Evolutionary conservation across 2,329 filamentous ascomycete genomes (phyloP).

Genomic region (Parastagonospora avenae): DNA sequence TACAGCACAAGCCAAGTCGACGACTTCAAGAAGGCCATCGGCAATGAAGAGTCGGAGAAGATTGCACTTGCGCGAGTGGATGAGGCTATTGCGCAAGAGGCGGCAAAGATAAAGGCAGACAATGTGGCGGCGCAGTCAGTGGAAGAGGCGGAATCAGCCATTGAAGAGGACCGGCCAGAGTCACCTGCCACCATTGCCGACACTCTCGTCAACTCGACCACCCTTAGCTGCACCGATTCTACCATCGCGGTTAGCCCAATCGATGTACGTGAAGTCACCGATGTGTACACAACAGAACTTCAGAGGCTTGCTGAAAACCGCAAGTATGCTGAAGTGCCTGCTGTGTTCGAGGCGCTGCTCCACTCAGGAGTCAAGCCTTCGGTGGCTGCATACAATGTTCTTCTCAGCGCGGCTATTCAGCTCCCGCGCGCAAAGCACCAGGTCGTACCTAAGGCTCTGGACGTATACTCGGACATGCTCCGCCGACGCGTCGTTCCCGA

Average conservation of each 20-base stretch:
- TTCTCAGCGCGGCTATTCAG: constrained; percentile 82
- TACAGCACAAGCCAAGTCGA: constrained; percentile 63
- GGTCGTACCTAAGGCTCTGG: constrained; percentile 86
- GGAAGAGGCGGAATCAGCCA: constrained; percentile 36
- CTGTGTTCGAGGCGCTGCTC: constrained; percentile 89
- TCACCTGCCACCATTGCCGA: constrained; percentile 40
- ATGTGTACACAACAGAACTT: constrained; percentile 79
- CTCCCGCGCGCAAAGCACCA: constrained; percentile 79
- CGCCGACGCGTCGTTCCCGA: constrained; percentile 81
- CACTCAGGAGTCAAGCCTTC: constrained; percentile 80
- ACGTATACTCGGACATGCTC: constrained; percentile 97
- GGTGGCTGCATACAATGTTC: constrained; percentile 86
- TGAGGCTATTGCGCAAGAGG: constrained; percentile 80
- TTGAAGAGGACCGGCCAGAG: constrained; percentile 37
- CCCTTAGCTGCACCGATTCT: constrained; percentile 37
- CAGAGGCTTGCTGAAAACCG: constrained; percentile 71
- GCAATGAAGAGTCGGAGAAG: constrained; percentile 52
- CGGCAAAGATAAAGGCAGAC: constrained; percentile 64
- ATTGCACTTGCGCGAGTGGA: constrained; percentile 80
- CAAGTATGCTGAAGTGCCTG: constrained; percentile 85
- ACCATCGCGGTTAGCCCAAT: constrained; percentile 65
- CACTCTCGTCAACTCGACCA: constrained; percentile 31
- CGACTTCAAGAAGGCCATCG: constrained; percentile 63
- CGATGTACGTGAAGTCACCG: constrained; percentile 56
- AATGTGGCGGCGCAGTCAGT: constrained; percentile 46